A percentile compares a stretch with the other conserved stretches of the same genome.
phyloP scores from a whole-genome alignment of 1,284 basidiomycete species.

The Apiotrichum mycotoxinovorans region DNA sequence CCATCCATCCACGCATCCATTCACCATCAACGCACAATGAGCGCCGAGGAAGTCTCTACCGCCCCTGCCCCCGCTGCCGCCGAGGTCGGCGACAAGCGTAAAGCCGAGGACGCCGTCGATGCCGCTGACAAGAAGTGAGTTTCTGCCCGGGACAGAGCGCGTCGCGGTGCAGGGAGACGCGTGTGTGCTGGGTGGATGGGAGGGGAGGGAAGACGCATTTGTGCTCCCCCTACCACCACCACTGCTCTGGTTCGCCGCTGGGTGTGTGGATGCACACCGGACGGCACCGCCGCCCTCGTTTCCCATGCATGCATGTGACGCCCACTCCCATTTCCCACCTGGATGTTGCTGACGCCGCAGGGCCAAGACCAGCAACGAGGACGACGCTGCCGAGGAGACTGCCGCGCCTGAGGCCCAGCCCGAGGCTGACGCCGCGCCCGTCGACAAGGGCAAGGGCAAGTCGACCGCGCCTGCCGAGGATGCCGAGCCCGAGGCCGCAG shows the following conservation, averaged over 20 bases:
- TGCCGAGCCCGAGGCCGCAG: conserved; percentile 21
- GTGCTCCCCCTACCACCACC: too few species aligned
- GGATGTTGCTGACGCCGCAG: conserved; percentile 13
- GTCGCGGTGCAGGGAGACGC: not conserved
- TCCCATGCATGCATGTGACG: too few species aligned
- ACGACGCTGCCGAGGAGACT: conserved; percentile 15
- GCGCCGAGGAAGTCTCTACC: conserved; percentile 13
- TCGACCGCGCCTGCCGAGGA: conserved; percentile 26
- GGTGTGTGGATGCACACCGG: too few species aligned
- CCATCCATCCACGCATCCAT: conserved; percentile 6
- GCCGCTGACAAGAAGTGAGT: conserved; percentile 36
- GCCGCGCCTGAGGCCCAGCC: too few species aligned
- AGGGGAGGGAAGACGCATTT: not conserved
- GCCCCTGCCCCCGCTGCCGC: conserved; percentile 6
- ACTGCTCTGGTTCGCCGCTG: too few species aligned
- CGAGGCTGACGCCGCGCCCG: conserved; percentile 9
- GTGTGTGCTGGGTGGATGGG: not conserved
- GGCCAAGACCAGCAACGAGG: conserved; percentile 27
- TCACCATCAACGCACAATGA: conserved; percentile 14
- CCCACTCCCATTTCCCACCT: too few species aligned
- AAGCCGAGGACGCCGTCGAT: conserved; percentile 26
- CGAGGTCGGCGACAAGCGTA: conserved; percentile 30
- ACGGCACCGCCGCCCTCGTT: too few species aligned
- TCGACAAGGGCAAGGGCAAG: conserved; percentile 36
- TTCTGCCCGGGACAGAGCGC: not conserved